Evolutionary conservation across 768 basidiomycete genomes (phyloP).

Genomic region (Kwoniella botswanensis): DNA sequence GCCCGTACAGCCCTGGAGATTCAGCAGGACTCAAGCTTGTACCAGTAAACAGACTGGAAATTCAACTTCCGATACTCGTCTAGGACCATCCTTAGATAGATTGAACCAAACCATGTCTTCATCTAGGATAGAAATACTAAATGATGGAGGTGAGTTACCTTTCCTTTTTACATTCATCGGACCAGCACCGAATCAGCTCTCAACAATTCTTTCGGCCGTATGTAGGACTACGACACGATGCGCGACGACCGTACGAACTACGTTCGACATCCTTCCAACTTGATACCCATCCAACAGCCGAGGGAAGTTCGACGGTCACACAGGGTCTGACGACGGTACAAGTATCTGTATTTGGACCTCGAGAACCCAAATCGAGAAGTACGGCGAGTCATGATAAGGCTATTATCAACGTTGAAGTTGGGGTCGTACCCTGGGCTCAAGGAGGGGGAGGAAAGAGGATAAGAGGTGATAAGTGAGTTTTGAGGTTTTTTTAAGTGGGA

Average conservation of each 20-base stretch:
- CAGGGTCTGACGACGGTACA: constrained; percentile 91
- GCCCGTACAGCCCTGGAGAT: no score
- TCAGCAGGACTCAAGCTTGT: no score
- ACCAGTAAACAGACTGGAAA: no score
- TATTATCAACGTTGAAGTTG: constrained; percentile 85
- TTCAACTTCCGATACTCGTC: no score
- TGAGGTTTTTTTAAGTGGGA: not conserved
- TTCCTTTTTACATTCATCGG: not conserved
- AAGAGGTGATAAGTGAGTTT: constrained; percentile 84
- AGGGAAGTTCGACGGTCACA: constrained; percentile 80
- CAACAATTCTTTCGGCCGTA: not conserved
- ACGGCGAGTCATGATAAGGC: constrained; percentile 86
- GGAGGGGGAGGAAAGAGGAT: constrained; percentile 69
- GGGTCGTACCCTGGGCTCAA: constrained; percentile 83
- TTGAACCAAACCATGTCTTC: constrained; percentile 38
- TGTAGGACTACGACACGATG: constrained; percentile 78
- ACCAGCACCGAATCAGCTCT: not conserved
- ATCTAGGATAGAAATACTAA: constrained; percentile 53
- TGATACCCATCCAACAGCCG: constrained; percentile 70
- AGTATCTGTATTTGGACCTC: constrained; percentile 87
- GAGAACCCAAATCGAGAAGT: constrained; percentile 81
- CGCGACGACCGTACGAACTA: constrained; percentile 87
- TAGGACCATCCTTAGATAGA: not conserved
- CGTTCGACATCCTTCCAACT: constrained; percentile 81
- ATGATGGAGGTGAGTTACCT: constrained; percentile 51